Evolutionary conservation across 139 green algal genomes (phyloP).

Genomic region (Bryopsis sp.): DNA sequence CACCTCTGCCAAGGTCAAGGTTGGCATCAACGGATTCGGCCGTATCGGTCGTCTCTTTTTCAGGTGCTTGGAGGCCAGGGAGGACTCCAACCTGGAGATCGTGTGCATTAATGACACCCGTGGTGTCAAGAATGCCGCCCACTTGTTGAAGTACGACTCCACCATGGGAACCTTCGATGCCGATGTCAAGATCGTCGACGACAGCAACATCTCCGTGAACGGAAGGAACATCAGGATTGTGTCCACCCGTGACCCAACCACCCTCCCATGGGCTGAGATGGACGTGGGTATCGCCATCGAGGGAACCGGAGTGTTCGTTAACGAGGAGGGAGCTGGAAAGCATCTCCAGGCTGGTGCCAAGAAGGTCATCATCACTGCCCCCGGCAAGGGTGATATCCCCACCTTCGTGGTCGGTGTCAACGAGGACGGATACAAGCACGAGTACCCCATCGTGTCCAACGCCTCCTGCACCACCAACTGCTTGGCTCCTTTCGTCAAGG

Average conservation of each 20-base stretch:
- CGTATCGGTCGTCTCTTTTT: slow-evolving; percentile 95
- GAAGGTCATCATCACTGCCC: slow-evolving; percentile 99
- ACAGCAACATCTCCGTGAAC: slow-evolving; percentile 82
- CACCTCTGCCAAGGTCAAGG: slow-evolving; percentile 76
- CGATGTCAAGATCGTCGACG: slow-evolving; percentile 88
- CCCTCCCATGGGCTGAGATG: slow-evolving; percentile 88
- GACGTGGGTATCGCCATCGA: slow-evolving; percentile 96
- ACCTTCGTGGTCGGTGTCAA: slow-evolving; percentile 99
- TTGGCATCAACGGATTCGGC: slow-evolving; percentile 99
- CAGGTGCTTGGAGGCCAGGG: slow-evolving; percentile 66
- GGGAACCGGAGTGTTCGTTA: slow-evolving; percentile 92
- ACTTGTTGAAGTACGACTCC: slow-evolving; percentile 99
- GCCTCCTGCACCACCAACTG: slow-evolving; percentile 99
- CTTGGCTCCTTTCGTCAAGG: slow-evolving; percentile 99
- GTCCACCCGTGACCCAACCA: slow-evolving; percentile 85
- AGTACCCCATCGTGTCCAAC: slow-evolving; percentile 91
- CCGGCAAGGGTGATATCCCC: slow-evolving; percentile 97
- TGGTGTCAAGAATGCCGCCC: slow-evolving; percentile 90
- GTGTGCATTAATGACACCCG: slow-evolving; percentile 94
- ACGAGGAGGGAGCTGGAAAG: slow-evolving; percentile 80
- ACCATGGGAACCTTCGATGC: slow-evolving; percentile 92
- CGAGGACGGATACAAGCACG: slow-evolving; percentile 79
- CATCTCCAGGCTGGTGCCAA: slow-evolving; percentile 92
- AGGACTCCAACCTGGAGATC: slow-evolving; percentile 76
- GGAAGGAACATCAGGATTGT: slow-evolving; percentile 92